Conservation (phyloP, 148 eudicot species). For the Amaranthus hypochondriacus region DNA sequence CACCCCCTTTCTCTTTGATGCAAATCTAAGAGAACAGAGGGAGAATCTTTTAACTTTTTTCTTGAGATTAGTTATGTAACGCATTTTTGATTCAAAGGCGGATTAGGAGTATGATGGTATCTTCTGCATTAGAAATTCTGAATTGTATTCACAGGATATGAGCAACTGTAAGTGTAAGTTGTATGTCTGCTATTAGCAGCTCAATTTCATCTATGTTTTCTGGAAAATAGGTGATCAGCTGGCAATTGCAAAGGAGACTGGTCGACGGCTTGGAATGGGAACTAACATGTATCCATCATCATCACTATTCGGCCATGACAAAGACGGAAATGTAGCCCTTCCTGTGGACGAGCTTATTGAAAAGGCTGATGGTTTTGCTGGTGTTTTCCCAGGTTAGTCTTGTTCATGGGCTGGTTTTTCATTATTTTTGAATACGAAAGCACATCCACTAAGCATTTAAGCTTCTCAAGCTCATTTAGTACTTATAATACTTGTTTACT, state of each 20-base stretch:
- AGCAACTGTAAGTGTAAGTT: neutral
- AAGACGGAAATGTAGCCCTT: conserved; percentile 42
- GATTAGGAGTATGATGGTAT: too few relatives aligned
- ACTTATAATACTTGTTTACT: too few relatives aligned
- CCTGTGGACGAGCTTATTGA: conserved; percentile 61
- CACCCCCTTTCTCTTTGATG: too few relatives aligned
- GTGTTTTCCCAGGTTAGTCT: conserved; percentile 58
- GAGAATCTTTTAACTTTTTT: too few relatives aligned
- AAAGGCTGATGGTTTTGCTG: conserved; percentile 71
- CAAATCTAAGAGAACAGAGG: too few relatives aligned
- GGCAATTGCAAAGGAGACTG: conserved; percentile 74
- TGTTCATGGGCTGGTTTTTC: neutral
- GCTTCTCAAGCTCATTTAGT: too few relatives aligned
- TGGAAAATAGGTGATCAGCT: conserved; percentile 48
- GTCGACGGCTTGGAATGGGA: conserved; percentile 73
- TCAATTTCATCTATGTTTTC: neutral
- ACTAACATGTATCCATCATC: conserved; percentile 66
- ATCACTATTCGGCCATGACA: conserved; percentile 45
- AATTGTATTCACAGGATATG: neutral
- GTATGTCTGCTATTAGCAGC: neutral
- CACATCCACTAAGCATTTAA: too few relatives aligned
- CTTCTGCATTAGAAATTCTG: too few relatives aligned
- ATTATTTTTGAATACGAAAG: neutral
- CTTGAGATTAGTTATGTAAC: too few relatives aligned
- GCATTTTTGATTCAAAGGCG: too few relatives aligned